Evolutionary conservation across 108 stramenopile genomes (phyloP), one percentile per base, ranked within the genome.

Genomic region (Cylindrotheca fusiformis): DNA sequence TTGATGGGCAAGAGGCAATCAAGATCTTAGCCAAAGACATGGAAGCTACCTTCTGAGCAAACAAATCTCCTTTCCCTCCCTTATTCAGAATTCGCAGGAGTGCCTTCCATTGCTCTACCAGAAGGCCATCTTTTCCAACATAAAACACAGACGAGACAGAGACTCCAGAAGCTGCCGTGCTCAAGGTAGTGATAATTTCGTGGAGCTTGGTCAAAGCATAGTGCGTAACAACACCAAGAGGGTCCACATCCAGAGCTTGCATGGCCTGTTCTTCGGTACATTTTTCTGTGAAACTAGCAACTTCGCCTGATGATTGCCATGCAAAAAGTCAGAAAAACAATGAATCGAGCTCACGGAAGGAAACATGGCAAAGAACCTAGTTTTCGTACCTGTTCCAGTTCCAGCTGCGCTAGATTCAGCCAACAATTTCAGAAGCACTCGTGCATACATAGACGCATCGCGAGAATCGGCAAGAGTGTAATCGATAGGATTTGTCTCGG

Each of bases 381-480:
- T n/a, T n/a, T n/a, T n/a, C 78, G 52, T 54, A 66, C 84, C 84
- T 47, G 59, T 65, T 23, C 83, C 83, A 47, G 82, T 84, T 28
- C 88, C 91, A 56, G 81, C 81, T n/a, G 74, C 69, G 22, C 82
- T 73, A 4, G 91, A 86, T 67, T 93, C 91, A 8, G 91, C 86
- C 41, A 93, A 60, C 8, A 93, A 68, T 69, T 93, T 93, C 51
- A 93, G 82, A 0, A 93, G 68, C 4, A 93, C 91, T 5, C 91
- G 81, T 4, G 88, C 91, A 55, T 93, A 93, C 91, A 93, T 93
- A 57, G 79, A 84, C n/a, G 91, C 91, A 77, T 93, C 91, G 25
- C 91, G 87, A 33, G 84, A 79, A 70, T 93, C 91, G 1, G 87
- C 86, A 49, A 93, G 68, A 18, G 91, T 93, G 60, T 93, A 93